These are phyloP conservation scores for Aspergillus awamori DNA, from an alignment of 2,329 filamentous ascomycete species.

Conservation along the genomic window DNA sequence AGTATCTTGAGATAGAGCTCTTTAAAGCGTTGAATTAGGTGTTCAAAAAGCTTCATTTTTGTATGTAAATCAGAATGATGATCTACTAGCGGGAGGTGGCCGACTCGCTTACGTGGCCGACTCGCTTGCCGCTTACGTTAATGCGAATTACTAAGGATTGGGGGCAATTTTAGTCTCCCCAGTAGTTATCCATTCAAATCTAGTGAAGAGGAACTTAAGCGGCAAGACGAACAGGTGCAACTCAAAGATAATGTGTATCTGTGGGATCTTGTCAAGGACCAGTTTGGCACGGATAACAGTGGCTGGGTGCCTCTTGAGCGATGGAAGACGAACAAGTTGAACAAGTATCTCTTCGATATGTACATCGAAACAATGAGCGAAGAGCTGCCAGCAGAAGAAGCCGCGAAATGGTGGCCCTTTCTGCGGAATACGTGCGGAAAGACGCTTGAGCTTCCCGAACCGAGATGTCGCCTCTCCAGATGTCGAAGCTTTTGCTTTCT, in stretches of 20 bases:
- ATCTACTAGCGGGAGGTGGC: too few relatives aligned
- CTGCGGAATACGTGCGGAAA: constrained; percentile 24
- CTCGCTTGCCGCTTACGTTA: too few relatives aligned
- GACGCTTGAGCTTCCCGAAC: background rate
- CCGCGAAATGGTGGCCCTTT: constrained; percentile 28
- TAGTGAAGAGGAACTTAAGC: constrained; percentile 16
- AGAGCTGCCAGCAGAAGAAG: constrained; percentile 21
- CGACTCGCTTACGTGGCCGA: too few relatives aligned
- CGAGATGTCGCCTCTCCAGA: too few relatives aligned
- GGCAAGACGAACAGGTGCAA: constrained; percentile 20
- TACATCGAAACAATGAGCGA: constrained; percentile 28
- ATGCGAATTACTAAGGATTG: constrained; percentile 23
- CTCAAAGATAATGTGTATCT: constrained; percentile 25
- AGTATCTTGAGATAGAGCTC: too few relatives aligned
- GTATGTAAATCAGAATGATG: too few relatives aligned
- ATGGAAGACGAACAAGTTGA: constrained; percentile 26
- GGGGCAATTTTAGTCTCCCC: constrained; percentile 16
- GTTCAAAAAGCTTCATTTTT: too few relatives aligned
- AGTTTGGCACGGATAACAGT: constrained; percentile 27
- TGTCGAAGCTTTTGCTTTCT: too few relatives aligned
- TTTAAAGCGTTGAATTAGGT: too few relatives aligned
- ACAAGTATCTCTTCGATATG: constrained; percentile 24
- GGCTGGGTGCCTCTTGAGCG: constrained; percentile 24
- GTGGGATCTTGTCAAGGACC: constrained; percentile 24
- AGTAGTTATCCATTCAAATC: constrained; percentile 24